Percentiles rank a stretch among this genome's conserved stretches.
Evolutionary conservation across 1,284 basidiomycete genomes (phyloP).

Genomic region (Tilletia caries): DNA sequence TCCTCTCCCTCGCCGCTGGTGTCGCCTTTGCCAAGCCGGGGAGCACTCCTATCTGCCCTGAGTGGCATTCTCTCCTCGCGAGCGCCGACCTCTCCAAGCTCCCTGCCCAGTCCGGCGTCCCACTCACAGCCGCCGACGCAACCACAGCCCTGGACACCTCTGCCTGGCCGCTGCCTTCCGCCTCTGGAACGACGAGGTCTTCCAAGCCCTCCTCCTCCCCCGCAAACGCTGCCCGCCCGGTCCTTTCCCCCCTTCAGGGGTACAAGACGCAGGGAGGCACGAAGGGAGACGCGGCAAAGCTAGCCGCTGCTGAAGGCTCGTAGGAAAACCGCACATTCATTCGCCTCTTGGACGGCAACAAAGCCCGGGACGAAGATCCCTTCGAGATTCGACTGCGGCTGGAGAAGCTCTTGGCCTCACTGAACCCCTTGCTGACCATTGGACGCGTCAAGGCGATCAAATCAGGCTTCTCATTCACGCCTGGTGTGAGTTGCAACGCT

Average conservation of each 20-base stretch:
- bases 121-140: not conserved
- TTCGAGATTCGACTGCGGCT: not conserved
- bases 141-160: not conserved
- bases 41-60: not conserved
- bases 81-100: not conserved
- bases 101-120: too few species aligned
- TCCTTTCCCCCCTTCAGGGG: not conserved
- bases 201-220: not conserved
- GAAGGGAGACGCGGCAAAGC: not conserved
- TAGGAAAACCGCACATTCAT: not conserved
- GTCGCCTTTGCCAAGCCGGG: not conserved
- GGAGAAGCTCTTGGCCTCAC: not conserved
- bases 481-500: not conserved
- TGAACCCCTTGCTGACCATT: not conserved
- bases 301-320: not conserved
- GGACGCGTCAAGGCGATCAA: not conserved
- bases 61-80: not conserved
- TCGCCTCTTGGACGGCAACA: not conserved
- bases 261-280: not conserved
- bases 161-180: not conserved
- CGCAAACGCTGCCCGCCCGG: not conserved
- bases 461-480: slow-evolving; percentile 1
- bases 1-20: not conserved
- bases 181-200: not conserved
- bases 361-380: not conserved